Evolutionary conservation across 1,139 yeast genomes (phyloP).

Genomic region (Candida sanyaensis): DNA sequence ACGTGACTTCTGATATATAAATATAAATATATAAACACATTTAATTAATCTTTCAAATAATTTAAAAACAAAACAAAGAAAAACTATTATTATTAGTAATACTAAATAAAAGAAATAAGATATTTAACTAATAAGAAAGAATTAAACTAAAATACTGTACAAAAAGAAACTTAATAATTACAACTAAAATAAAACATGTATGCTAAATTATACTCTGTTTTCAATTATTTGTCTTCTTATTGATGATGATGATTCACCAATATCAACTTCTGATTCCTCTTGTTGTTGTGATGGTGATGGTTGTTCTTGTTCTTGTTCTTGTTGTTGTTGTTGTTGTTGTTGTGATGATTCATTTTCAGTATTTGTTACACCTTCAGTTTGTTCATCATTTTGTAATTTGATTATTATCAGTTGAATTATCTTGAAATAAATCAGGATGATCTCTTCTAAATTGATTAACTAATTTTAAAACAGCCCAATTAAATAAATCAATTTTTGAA

Average conservation of each 20-base stretch:
- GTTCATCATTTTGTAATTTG: neutral
- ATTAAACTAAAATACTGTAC: too few species aligned
- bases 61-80: too few species aligned
- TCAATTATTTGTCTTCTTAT: slow-evolving; percentile 25
- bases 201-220: slow-evolving; percentile 24
- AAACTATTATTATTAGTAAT: too few species aligned
- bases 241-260: slow-evolving; percentile 5
- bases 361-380: neutral
- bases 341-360: neutral
- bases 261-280: slow-evolving; percentile 5
- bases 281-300: neutral
- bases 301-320: too few species aligned
- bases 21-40: too few species aligned
- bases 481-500: slow-evolving; percentile 43
- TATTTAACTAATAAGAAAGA: neutral
- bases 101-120: too few species aligned
- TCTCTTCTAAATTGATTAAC: slow-evolving; percentile 26
- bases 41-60: too few species aligned
- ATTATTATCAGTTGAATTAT: slow-evolving; percentile 3
- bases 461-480: slow-evolving; percentile 51
- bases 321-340: too few species aligned
- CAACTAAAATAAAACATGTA: too few species aligned
- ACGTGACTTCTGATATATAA: too few species aligned
- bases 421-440: slow-evolving; percentile 5
- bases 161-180: too few species aligned